These are phyloP conservation scores for Periconia sp. DNA, from an alignment of 2,329 filamentous ascomycete genomes.

Conservation along the genomic window DNA sequence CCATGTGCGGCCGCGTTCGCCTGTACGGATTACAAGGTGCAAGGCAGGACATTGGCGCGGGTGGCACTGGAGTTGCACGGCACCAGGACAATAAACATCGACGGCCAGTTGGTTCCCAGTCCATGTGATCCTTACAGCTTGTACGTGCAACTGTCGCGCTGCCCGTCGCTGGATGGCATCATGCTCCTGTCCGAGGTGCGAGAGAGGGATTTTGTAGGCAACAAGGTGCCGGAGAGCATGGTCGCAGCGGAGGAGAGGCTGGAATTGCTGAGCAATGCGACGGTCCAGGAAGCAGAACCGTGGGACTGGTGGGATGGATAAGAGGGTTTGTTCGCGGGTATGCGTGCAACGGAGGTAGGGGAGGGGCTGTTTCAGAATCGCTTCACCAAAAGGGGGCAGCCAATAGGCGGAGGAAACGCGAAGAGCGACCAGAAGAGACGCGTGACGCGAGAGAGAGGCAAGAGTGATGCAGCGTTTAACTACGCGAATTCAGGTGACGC, in stretches of 20 bases:
- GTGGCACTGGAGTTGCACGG: constrained; percentile 3
- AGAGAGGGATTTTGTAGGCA: background rate
- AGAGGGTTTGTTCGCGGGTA: no score
- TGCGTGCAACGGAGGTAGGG: no score
- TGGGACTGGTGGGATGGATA: no score
- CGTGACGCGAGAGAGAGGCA: no score
- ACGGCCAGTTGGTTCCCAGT: constrained; percentile 2
- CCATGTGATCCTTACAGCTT: constrained; percentile 3
- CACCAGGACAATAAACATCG: constrained; percentile 1
- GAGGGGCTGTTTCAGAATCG: no score
- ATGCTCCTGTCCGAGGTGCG: constrained; percentile 2
- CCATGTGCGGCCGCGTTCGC: background rate
- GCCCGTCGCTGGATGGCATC: constrained; percentile 1
- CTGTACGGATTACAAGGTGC: constrained; percentile 3
- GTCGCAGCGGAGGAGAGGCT: constrained; percentile 5
- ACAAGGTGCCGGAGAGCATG: constrained; percentile 1
- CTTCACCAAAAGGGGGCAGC: no score
- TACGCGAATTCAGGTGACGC: no score
- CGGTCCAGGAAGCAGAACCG: no score
- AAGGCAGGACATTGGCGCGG: constrained; percentile 1
- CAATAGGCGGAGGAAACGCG: no score
- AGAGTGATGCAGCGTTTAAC: no score
- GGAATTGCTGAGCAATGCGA: background rate
- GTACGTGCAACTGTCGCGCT: constrained; percentile 2
- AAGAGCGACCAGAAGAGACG: no score